Conservation (phyloP, 2,329 filamentous ascomycete species). For the Geosmithia morbida region DNA sequence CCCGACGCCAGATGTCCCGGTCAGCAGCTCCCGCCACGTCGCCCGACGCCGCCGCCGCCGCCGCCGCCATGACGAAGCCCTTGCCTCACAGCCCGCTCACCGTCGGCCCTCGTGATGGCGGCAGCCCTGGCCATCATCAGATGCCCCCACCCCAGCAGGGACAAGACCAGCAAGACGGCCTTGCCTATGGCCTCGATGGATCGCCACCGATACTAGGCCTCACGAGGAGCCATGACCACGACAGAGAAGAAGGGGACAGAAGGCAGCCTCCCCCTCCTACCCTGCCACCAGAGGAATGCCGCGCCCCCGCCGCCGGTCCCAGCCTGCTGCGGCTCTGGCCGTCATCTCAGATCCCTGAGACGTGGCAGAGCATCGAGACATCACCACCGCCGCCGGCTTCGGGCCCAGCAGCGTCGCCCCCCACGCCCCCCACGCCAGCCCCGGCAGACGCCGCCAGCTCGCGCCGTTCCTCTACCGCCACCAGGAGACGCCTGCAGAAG, state of each 20-base stretch:
- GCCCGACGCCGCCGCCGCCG: neutral
- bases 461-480: neutral
- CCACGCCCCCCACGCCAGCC: neutral
- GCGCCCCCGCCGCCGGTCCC: no score
- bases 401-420: neutral
- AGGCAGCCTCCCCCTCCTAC: neutral
- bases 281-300: neutral
- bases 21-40: neutral
- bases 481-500: neutral
- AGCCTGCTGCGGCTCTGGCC: neutral
- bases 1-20: neutral
- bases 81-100: neutral
- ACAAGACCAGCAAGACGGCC: neutral
- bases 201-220: no score
- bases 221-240: no score
- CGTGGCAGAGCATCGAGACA: neutral
- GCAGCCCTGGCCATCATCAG: neutral
- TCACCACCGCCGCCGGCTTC: no score
- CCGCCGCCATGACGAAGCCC: no score
- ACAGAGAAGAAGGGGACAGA: neutral
- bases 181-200: no score
- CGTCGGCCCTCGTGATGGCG: neutral
- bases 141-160: no score
- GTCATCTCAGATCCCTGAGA: neutral
- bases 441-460: neutral